phyloP scores from a whole-genome alignment of 176 grass and related monocot genomes.

The Oryza nivara region DNA sequence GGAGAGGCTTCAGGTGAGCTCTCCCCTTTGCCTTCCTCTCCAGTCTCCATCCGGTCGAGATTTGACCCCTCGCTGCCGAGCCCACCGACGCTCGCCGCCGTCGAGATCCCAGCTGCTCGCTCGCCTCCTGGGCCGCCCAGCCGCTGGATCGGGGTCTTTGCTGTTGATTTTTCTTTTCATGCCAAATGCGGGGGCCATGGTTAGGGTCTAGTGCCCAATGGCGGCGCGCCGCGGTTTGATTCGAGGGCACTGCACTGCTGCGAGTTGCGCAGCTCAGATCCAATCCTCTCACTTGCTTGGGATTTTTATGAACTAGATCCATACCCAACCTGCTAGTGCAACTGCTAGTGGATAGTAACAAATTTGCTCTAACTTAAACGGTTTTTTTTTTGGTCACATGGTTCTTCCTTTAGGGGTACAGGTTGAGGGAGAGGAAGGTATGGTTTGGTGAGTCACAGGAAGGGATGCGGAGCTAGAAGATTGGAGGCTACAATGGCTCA shows the following conservation, averaged over 20 bases:
- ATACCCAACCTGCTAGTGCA: not conserved
- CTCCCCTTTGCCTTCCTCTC: not conserved
- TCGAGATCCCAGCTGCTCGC: conserved; percentile 1
- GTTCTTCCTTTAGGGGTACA: not conserved
- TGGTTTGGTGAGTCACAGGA: not conserved
- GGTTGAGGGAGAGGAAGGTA: not conserved
- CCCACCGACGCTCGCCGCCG: no score
- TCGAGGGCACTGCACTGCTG: not conserved
- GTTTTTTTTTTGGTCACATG: not conserved
- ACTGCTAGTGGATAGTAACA: no score
- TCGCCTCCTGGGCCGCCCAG: not conserved
- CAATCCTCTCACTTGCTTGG: not conserved
- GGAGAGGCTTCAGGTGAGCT: conserved; percentile 23
- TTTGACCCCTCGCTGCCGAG: no score
- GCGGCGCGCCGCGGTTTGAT: not conserved
- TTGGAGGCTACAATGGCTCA: conserved; percentile 52
- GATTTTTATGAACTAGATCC: not conserved
- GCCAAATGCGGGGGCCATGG: no score
- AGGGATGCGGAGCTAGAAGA: conserved; percentile 41
- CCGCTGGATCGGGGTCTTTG: not conserved
- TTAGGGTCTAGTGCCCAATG: not conserved
- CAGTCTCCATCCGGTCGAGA: not conserved
- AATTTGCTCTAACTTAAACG: not conserved
- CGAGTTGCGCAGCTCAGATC: conserved; percentile 2
- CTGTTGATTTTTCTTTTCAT: no score